Percentiles rank a stretch among this genome's conserved stretches.
Conservation (phyloP, 2,329 filamentous ascomycete species). For the Calonectria montana region DNA sequence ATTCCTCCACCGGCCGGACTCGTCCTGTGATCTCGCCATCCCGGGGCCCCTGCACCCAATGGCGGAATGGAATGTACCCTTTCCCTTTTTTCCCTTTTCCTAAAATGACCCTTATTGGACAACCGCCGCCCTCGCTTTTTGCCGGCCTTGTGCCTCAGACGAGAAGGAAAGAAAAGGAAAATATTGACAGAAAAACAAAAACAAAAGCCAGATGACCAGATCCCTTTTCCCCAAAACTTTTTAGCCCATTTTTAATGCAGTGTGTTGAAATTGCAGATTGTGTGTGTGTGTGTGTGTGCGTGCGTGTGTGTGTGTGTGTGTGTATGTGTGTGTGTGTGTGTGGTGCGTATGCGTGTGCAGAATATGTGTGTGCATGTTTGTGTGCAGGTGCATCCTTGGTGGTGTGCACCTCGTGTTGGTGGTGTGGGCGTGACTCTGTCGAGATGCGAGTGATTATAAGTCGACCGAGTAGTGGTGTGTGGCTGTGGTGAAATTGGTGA, state of each 20-base stretch:
- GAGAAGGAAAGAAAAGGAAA: background rate
- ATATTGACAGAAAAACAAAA: background rate
- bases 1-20: background rate
- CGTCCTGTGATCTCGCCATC: background rate
- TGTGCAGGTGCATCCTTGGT: background rate
- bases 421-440: slow-evolving; percentile 4
- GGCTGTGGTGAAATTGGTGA: slow-evolving; percentile 3
- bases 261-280: slow-evolving; percentile 4
- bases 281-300: slow-evolving; percentile 4
- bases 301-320: background rate
- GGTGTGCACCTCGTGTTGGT: slow-evolving; percentile 2
- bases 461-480: background rate
- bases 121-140: background rate
- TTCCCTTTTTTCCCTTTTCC: slow-evolving; percentile 9
- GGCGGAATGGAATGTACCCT: slow-evolving; percentile 23
- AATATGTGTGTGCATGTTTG: background rate
- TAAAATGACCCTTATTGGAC: slow-evolving; percentile 5
- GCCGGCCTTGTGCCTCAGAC: slow-evolving; percentile 9
- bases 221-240: background rate
- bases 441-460: slow-evolving; percentile 17
- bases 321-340: no score
- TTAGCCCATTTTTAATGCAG: slow-evolving; percentile 5
- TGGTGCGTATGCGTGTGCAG: background rate
- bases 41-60: slow-evolving; percentile 7
- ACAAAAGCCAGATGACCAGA: background rate